phyloP scores from a whole-genome alignment of 768 basidiomycete species.

The Mycena leptocephala region DNA sequence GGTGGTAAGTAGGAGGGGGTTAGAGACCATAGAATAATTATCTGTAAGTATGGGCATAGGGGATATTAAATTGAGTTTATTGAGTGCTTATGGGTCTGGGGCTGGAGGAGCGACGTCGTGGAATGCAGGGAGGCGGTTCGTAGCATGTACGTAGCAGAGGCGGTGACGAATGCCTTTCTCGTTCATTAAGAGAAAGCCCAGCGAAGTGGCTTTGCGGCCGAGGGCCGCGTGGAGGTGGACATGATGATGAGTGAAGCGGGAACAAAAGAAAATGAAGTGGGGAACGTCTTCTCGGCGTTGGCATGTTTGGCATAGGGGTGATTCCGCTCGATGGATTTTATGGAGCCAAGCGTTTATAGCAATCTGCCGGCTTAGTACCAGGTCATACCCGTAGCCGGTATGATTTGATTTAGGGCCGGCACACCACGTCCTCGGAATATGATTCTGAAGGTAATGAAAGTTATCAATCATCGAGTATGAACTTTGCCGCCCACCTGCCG shows the following conservation, averaged over 20 bases:
- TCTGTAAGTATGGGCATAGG: too few species aligned
- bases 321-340: not conserved
- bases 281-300: conserved; percentile 17
- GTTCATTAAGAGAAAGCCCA: conserved; percentile 6
- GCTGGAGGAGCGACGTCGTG: not conserved
- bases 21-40: too few species aligned
- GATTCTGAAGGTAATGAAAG: too few species aligned
- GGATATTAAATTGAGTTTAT: too few species aligned
- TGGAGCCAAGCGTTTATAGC: not conserved
- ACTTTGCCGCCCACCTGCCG: too few species aligned
- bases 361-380: too few species aligned
- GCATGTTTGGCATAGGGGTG: not conserved
- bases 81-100: too few species aligned
- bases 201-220: conserved; percentile 19
- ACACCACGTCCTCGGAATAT: too few species aligned
- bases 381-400: too few species aligned
- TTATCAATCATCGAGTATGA: too few species aligned
- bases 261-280: conserved; percentile 36
- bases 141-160: conserved; percentile 15
- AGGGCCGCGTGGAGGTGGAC: not conserved
- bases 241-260: conserved; percentile 12
- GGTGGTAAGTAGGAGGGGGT: too few species aligned
- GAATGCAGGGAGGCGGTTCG: conserved; percentile 3
- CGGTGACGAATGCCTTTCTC: not conserved
- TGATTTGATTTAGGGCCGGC: too few species aligned